Conservation (phyloP, 805 yeast genomes). For the Candida pseudofarinosa region DNA sequence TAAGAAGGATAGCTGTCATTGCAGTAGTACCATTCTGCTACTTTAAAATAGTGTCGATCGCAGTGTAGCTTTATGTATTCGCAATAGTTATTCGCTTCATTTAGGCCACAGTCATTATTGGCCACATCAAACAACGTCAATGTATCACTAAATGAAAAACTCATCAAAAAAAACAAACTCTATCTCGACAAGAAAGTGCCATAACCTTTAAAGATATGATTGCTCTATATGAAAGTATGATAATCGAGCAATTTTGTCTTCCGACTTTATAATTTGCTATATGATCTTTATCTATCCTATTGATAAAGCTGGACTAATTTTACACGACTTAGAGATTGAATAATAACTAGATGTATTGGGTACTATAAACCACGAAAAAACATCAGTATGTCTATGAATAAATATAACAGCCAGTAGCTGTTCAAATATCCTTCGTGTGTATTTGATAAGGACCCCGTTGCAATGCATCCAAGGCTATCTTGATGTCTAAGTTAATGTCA, state of each 20-base stretch:
- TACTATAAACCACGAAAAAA: background rate
- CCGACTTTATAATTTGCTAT: no score
- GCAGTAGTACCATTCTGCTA: constrained; percentile 30
- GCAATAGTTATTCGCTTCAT: constrained; percentile 12
- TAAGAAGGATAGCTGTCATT: constrained; percentile 13
- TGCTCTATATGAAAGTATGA: no score
- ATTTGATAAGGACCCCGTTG: constrained; percentile 12
- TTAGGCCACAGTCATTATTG: background rate
- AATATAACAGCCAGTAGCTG: background rate
- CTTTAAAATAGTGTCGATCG: constrained; percentile 18
- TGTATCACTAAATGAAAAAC: no score
- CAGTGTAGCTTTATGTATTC: constrained; percentile 15
- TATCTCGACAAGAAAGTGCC: no score
- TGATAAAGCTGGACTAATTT: no score
- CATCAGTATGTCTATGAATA: background rate
- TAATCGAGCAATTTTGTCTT: no score
- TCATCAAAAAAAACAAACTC: no score
- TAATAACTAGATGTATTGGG: no score
- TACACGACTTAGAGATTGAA: no score
- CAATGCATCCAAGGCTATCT: constrained; percentile 55
- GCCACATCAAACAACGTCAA: background rate
- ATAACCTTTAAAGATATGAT: no score
- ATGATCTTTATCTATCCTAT: no score
- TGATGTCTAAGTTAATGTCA: constrained; percentile 79
- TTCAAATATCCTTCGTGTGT: constrained; percentile 5